Base-by-base conservation (phyloP, 2,329 filamentous ascomycete species). In the Tolypocladium cylindrosporum region DNA sequence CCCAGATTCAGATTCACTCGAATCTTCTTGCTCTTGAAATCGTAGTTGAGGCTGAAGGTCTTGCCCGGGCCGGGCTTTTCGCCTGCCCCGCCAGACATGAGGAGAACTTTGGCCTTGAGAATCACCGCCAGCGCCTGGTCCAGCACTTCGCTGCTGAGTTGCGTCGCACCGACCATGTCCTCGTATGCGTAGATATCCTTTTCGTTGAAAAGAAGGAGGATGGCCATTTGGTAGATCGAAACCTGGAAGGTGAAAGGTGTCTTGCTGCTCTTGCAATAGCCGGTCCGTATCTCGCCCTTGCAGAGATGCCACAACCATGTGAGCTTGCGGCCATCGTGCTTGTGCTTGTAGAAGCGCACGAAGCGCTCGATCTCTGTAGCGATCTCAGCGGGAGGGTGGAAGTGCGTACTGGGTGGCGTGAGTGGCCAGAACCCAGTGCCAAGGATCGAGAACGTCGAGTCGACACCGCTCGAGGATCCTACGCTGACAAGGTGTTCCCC, bases 251-350 rank as follows among this genome's bases (percentile, higher is more conserved):
- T 97, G 72, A 92, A 97, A 0, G 93, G 91, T 1, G 91, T 90
- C 77, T 97, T 97, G 67, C 85, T 85, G 69, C 79, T 85, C 76
- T 91, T 95, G 79, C 90, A 88, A 73, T 97, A 99, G 68, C 92
- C 93, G 42, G 92, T 90, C 73, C 92, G 93, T 60, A 99, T 84
- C 73, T 99, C 94, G 58, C 94, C 94, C 78, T 97, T 99, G 81
- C 91, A 97, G 56, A 99, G 78, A 71, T 97, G 91, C 94, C 94
- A 99, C 58, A 99, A 75, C 94, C 94, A 99, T 9, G 93, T 96
- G 43, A 99, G 80, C 76, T 97, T 99, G 61, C 94, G 89, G 41
- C 94, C 94, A 65, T 88, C 94, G 71, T 99, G 94, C 80, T 97
- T 99, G 73, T 92, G 87, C 74, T 90, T 91, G 79, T 99, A 99